Conservation (phyloP, 495 filamentous ascomycete species). For the Penicillium tannophilum region DNA sequence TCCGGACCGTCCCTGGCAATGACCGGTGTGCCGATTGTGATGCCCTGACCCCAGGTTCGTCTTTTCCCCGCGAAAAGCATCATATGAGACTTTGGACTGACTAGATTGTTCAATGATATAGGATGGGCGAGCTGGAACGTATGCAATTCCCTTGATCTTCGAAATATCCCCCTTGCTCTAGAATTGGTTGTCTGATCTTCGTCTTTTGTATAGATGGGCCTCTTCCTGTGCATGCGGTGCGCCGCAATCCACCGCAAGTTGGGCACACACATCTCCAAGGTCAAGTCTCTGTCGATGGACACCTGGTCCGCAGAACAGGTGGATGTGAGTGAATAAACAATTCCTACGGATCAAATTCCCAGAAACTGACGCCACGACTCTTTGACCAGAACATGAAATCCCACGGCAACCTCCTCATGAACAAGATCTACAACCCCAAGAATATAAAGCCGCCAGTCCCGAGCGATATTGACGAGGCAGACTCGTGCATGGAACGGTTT, state of each 20-base stretch:
- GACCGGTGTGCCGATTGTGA: slow-evolving; percentile 93
- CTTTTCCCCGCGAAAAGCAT: neutral
- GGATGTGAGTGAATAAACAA: slow-evolving; percentile 61
- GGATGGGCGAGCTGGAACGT: slow-evolving; percentile 99
- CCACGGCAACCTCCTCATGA: slow-evolving; percentile 82
- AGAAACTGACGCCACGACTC: slow-evolving; percentile 3
- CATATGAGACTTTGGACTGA: slow-evolving; percentile 4
- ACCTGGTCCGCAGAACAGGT: slow-evolving; percentile 94
- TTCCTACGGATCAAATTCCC: neutral
- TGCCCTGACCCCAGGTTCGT: slow-evolving; percentile 87
- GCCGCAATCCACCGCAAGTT: slow-evolving; percentile 93
- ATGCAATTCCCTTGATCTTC: slow-evolving; percentile 38
- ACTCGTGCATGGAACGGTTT: slow-evolving; percentile 89
- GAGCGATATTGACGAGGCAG: slow-evolving; percentile 86
- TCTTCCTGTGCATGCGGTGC: slow-evolving; percentile 98
- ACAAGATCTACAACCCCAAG: slow-evolving; percentile 84
- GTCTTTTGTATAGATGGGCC: slow-evolving; percentile 66
- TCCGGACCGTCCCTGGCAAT: slow-evolving; percentile 86
- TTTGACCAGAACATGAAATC: slow-evolving; percentile 79
- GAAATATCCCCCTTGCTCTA: neutral
- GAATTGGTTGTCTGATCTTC: slow-evolving; percentile 26
- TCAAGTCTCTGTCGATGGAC: slow-evolving; percentile 98
- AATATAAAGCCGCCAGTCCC: slow-evolving; percentile 80
- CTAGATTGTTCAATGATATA: slow-evolving; percentile 32
- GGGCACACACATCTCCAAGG: slow-evolving; percentile 96